A percentile compares a stretch with the other conserved stretches of the same genome.
These are phyloP conservation scores for Tetracladium setigerum DNA, from an alignment of 495 filamentous ascomycete species.

Conservation along the genomic window DNA sequence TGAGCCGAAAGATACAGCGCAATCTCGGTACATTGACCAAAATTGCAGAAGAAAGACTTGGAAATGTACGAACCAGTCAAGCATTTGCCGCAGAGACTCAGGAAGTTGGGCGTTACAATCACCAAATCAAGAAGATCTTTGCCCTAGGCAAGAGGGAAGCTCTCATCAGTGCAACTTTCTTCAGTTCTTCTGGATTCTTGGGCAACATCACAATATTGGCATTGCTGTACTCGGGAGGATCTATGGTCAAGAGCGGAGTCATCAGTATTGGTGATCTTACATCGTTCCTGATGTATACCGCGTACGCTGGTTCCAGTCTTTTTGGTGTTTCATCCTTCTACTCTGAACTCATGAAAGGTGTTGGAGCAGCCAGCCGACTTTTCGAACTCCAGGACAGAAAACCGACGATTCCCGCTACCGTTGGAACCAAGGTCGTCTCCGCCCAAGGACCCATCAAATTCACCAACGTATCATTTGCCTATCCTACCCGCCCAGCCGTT, in stretches of 20 bases:
- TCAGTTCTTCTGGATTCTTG: conserved; percentile 77
- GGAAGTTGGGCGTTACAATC: conserved; percentile 86
- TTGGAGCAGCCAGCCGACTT: conserved; percentile 86
- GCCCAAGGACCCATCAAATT: conserved; percentile 85
- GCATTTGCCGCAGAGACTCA: conserved; percentile 89
- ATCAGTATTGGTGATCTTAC: conserved; percentile 90
- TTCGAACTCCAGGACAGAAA: conserved; percentile 95
- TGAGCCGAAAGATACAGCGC: conserved; percentile 86
- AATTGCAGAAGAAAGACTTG: conserved; percentile 91
- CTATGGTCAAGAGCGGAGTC: conserved; percentile 75
- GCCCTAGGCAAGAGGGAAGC: conserved; percentile 78
- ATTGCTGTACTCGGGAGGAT: conserved; percentile 84
- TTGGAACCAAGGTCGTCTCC: conserved; percentile 65
- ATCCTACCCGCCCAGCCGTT: conserved; percentile 85
- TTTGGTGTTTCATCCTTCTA: conserved; percentile 94
- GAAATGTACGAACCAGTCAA: conserved; percentile 92
- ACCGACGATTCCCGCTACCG: conserved; percentile 76
- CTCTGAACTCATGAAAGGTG: conserved; percentile 97
- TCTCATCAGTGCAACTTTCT: conserved; percentile 84
- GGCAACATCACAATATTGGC: conserved; percentile 94
- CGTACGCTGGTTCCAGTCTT: conserved; percentile 82
- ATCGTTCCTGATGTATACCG: conserved; percentile 98
- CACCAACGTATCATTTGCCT: conserved; percentile 76
- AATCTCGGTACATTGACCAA: conserved; percentile 88
- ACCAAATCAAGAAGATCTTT: conserved; percentile 86